Evolutionary conservation across 164 flowering plant species (phyloP), one percentile per base, ranked within the genome.

Genomic region (Macadamia integrifolia): DNA sequence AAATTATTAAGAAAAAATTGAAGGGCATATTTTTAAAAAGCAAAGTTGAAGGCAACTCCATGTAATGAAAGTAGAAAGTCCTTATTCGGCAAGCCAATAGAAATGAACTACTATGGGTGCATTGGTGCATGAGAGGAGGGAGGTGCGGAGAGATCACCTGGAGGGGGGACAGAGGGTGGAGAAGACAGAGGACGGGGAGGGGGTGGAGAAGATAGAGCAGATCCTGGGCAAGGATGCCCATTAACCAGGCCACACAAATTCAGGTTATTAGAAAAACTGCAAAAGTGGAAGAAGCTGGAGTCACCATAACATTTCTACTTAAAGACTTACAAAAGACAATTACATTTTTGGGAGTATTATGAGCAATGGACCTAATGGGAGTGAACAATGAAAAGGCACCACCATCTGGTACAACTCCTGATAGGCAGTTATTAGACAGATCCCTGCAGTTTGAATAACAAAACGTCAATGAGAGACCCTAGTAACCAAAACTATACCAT

Each of bases 131-230:
- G 50, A 2, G n/a, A 32, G 30, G 28, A 52, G 32, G 18, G 46
- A 6, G n/a, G 2, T 0, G 44, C 62, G 28, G 17, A 6, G 35
- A 31, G 18, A 63, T 69, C 63, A 92, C 98, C 93, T 77, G 85
- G 91, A 35, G 80, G 15, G 65, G 87, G 66, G 60, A 78, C 72
- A 42, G 92, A 80, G 43, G 93, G 85, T 44, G 90, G 93, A 23
- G 92, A 87, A 43, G 89, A 80, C n/a, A n/a, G n/a, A n/a, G n/a
- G n/a, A 79, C 89, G 85, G n/a, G 96, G 95, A 63, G 98, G 98
- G 32, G 98, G 96, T n/a, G 98, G 98, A 66, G 98, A 86, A 80
- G 88, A 90, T 60, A 97, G 98, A 65, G 98, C 95, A 75, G 94
- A 84, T 60, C 97, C 98, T 9, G 96, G 98, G 75, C 88, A 82